A percentile compares a stretch with the other conserved stretches of the same genome.
phyloP scores from a whole-genome alignment of 1,139 yeast species.

The Pichia sp. region DNA sequence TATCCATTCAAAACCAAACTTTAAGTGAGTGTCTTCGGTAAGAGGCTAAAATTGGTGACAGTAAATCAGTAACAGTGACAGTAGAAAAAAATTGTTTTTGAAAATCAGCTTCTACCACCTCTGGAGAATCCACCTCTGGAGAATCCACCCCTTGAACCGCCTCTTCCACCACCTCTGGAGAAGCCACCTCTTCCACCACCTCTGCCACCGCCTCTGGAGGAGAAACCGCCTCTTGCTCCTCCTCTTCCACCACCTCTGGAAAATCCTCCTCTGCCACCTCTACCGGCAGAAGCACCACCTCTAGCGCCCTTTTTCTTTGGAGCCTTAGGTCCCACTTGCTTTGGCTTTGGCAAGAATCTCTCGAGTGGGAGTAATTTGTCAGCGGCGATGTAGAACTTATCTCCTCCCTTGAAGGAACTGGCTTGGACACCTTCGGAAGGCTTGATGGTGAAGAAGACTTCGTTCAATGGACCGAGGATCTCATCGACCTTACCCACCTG shows the following conservation, averaged over 20 bases:
- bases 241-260: slow-evolving; percentile 38
- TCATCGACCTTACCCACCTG: slow-evolving; percentile 98
- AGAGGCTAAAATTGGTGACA: background rate
- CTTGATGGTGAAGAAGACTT: slow-evolving; percentile 93
- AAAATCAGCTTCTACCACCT: slow-evolving; percentile 26
- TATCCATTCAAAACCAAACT: background rate
- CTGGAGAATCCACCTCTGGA: slow-evolving; percentile 22
- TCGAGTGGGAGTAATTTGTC: slow-evolving; percentile 94
- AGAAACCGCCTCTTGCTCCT: slow-evolving; percentile 25
- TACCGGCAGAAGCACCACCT: slow-evolving; percentile 37
- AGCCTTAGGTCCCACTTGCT: slow-evolving; percentile 71
- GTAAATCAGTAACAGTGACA: background rate
- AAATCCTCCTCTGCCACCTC: slow-evolving; percentile 20
- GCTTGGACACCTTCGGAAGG: slow-evolving; percentile 97
- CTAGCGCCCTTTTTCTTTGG: slow-evolving; percentile 58
- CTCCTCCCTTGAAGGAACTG: slow-evolving; percentile 87
- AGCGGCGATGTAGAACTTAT: slow-evolving; percentile 90
- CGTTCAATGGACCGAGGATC: slow-evolving; percentile 94
- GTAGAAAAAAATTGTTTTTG: no score
- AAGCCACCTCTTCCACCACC: slow-evolving; percentile 23
- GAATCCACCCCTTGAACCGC: slow-evolving; percentile 23
- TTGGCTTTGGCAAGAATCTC: slow-evolving; percentile 91
- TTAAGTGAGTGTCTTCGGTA: background rate
- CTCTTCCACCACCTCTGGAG: slow-evolving; percentile 13
- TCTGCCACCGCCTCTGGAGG: slow-evolving; percentile 32